Evolutionary conservation across 108 stramenopile species (phyloP), one percentile per base, ranked within the genome.

Genomic region (Mayamaea pseudoterrestris): DNA sequence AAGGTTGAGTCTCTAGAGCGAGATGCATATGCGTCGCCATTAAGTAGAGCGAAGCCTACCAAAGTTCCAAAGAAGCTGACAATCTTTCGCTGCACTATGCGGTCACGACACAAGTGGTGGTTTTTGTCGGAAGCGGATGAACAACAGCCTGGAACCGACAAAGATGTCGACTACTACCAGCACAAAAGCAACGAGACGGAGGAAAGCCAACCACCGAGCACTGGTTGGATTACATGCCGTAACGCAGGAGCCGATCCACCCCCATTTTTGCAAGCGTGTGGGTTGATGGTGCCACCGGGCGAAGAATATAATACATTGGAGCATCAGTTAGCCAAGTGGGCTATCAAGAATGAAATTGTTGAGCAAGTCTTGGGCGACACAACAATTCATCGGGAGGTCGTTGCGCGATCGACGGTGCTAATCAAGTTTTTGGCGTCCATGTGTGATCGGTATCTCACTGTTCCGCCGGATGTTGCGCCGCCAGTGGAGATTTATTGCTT

Each of bases 161-260:
- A 91, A 42, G 96, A 98, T 61, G 78, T 93, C 46, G 96, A 98
- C 58, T 98, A 98, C 57, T 98, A 98, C 62, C 91, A 95, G 66
- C 91, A 95, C 69, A 91, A 88, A 50, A 90, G 90, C 7, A 74
- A 74, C 55, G 56, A 66, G 35, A 44, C 76, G 30, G 89, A 94
- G 46, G 87, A 94, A 44, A 56, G 47, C 8, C 53, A 75, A 40
- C 96, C 96, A 26, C 76, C 85, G 7, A 20, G 37, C 9, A 13
- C 18, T 13, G 82, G 82, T n/a, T 94, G 93, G 93, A 31, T 66
- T 0, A 84, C 90, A 3, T 89, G 93, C 53, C 53, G 67, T 11
- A 67, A 68, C 22, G 21, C 66, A 6, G 88, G 89, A 16, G 25
- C 69, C 1, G 90, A 90, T 24, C 93, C 93, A 44, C 70, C 89